Base-by-base conservation (phyloP, 2,329 filamentous ascomycete species). In the Mollisiaceae sp. region DNA sequence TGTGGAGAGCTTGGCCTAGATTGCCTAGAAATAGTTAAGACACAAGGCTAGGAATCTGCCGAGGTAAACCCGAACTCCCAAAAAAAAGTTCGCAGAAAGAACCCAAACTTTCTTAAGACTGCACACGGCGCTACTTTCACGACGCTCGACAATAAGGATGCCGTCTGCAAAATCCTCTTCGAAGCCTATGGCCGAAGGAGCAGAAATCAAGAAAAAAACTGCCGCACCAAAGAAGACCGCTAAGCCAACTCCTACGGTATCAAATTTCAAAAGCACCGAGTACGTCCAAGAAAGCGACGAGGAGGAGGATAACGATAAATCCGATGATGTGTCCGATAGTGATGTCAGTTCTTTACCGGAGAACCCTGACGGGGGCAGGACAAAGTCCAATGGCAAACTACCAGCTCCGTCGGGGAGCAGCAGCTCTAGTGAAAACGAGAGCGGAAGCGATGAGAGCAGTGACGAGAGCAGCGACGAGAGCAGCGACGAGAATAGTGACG, bases 401-500 rank as follows among this genome's bases (percentile, higher is more conserved):
- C 61, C 63, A 45, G 67, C 66, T 11, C 63, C 67, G 36, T 56
- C 52, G 24, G 67, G 60, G 38, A 70, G 66, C 55, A 69, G 67
- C 50, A 71, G 69, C 63, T 69, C 69, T 54, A 74, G 68, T 62
- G 67, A 74, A 20, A 75, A 72, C 41, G 75, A 73, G 32, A 75
- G 71, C 38, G 70, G 66, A 32, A 70, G 67, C 32, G 68, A 72
- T 43, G 74, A 72, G 32, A 75, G 72, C 38, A 71, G 66, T 39
- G 76, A 76, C 60, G 64, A 61, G 41, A 79, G 78, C 32, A 18
- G 39, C 61, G 78, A 80, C 18, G 38, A 41, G 38, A 75, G 71
- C 39, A 71, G 66, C 38, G 76, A 76, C 27, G 27, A 32, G 6
- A 32, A 3, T 6, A 32, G 27, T 60, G 78, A 80, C 36, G 76